Evolutionary conservation across 768 basidiomycete genomes (phyloP), one percentile per base, ranked within the genome.

Genomic region (Fomitopsis pulvina): DNA sequence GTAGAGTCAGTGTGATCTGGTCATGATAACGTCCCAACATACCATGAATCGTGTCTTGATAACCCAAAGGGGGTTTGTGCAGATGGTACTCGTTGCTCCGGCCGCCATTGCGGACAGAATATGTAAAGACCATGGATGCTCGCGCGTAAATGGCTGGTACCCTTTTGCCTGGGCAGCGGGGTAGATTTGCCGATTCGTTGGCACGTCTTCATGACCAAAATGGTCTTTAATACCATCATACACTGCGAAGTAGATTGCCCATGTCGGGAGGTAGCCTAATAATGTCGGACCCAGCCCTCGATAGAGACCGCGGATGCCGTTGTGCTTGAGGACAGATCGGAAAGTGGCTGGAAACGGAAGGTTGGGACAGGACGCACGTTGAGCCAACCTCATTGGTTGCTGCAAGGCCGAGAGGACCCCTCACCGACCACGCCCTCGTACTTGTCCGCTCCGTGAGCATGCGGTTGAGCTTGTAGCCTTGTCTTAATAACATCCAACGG

Each of bases 11-110:
- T 50, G 48, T 41, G 43, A 39, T 28, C 18, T 0, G 40, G 14
- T 28, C 18, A 18, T 8, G 32, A 40, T 51, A 57, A 44, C 30
- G 27, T 25, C 20, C 16, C 25, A 18, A 60, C 72, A 56, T 55
- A 95, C 95, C 96, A 98, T 98, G 71, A 98, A 97, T 25, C 96
- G 83, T 21, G 95, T 98, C 73, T 97, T 98, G 67, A 99, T 93
- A 37, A 99, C 92, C 96, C 96, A 99, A 6, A 99, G 67, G 0
- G 96, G 96, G 68, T 92, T 97, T 22, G 96, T 98, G 60, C 85
- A 85, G 46, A 92, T 80, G 5, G 96, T 96, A 61, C 95, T 94
- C 18, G 86, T 74, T 4, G 91, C 94, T 11, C 96, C 96, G 1
- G 95, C 96, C 39, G 80, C 75, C 95, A 99, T 97, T 4, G 96